Evolutionary conservation across 129 eudicot genomes (phyloP), one percentile per base, ranked within the genome.

Genomic region (Pulicaria dysenterica): DNA sequence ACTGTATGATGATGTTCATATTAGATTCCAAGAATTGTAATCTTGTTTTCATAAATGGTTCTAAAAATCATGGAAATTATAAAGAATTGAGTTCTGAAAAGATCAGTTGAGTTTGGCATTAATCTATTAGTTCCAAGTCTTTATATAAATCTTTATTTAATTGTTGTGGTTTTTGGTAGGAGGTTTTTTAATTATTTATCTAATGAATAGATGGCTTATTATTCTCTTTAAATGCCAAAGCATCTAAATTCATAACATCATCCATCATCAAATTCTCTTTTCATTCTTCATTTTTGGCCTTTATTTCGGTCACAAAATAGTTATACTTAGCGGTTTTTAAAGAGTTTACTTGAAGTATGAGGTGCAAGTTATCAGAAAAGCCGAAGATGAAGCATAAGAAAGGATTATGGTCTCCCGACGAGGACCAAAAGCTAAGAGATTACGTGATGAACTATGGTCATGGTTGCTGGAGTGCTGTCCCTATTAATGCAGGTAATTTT

Each of bases 341-440:
- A n/a, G n/a, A n/a, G 42, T 74, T 73, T 40, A 39, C 5, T 8
- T 24, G 14, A 6, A 45, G 66, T 41, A 76, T 87, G 91, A 82
- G 76, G 77, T 78, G 72, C 69, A 90, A 89, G 78, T 12, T 78
- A 72, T 41, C 42, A 6, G 77, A 88, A 8, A 85, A 84, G 76
- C 73, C 83, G 10, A 82, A 84, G 77, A 70, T 61, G 76, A 86
- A 84, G 82, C 84, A 84, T 64, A 91, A 78, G 80, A 88, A 81
- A 76, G 97, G 97, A 0, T 80, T 91, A 74, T 91, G 97, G 97
- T 91, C 97, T n/a, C 97, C 97, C 0, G 92, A 88, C 62, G 97
- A 91, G 75, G 96, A 91, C 48, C 83, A 82, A 60, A 91, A 85
- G 86, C 89, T 91, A 61, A 81, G 79, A 80, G 85, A 81, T 58